These are phyloP conservation scores for Solanum medicagineum DNA, from an alignment of 257 asterid genomes.

Conservation along the genomic window DNA sequence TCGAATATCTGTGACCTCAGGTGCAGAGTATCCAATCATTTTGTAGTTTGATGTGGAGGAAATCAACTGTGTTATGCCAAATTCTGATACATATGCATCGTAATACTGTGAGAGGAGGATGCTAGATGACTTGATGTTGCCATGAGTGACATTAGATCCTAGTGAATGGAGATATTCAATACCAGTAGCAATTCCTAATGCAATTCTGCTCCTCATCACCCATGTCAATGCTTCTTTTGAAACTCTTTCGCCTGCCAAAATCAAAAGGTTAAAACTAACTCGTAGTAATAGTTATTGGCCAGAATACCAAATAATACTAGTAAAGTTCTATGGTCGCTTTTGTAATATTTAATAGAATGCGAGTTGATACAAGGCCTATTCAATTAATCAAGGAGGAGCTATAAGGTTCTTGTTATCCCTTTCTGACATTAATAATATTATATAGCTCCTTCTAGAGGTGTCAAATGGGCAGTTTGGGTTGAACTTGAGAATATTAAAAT, in stretches of 20 bases:
- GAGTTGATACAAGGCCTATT: neutral
- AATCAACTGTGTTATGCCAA: conserved; percentile 35
- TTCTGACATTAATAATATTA: neutral
- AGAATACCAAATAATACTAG: neutral
- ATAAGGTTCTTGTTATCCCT: neutral
- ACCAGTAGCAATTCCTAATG: conserved; percentile 27
- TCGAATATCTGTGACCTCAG: conserved; percentile 32
- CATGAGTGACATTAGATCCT: conserved; percentile 22
- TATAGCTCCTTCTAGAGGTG: neutral
- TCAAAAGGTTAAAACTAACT: neutral
- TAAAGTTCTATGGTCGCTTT: neutral
- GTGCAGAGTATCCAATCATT: conserved; percentile 33
- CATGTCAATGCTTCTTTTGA: conserved; percentile 14
- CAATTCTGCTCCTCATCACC: conserved; percentile 28
- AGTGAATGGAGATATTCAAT: conserved; percentile 40
- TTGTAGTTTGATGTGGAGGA: conserved; percentile 2
- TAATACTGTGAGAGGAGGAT: conserved; percentile 29
- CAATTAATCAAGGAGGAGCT: neutral
- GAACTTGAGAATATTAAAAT: too few species aligned
- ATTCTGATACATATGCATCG: conserved; percentile 23
- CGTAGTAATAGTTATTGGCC: neutral
- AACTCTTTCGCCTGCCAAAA: conserved; percentile 4
- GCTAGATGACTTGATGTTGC: conserved; percentile 58
- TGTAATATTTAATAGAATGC: neutral
- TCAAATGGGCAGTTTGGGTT: too few species aligned